These are phyloP conservation scores for Wickerhamomyces tratensis DNA, from an alignment of 805 yeast species.

Conservation along the genomic window DNA sequence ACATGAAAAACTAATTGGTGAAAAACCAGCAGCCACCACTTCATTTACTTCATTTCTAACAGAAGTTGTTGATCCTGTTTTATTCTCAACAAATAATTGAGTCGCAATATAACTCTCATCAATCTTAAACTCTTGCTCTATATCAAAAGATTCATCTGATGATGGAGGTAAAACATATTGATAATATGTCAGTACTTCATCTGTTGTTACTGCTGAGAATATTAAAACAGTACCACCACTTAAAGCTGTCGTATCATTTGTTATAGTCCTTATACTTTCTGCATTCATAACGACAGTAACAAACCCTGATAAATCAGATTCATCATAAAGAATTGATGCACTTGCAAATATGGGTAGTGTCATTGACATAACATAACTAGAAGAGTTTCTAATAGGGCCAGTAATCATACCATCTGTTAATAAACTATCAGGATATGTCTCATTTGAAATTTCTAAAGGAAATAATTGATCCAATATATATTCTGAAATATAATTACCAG, in stretches of 20 bases:
- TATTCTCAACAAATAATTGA: constrained; percentile 24
- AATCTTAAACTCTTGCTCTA: constrained; percentile 17
- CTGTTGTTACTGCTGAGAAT: constrained; percentile 18
- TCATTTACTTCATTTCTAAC: constrained; percentile 25
- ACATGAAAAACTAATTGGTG: constrained; percentile 31
- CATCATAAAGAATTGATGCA: constrained; percentile 53
- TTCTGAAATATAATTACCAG: constrained; percentile 23
- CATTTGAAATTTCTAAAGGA: constrained; percentile 37
- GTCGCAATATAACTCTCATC: constrained; percentile 22
- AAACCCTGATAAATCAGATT: constrained; percentile 60
- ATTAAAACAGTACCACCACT: constrained; percentile 25
- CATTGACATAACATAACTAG: constrained; percentile 53
- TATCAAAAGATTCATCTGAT: constrained; percentile 7
- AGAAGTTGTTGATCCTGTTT: constrained; percentile 31
- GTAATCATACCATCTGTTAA: constrained; percentile 39
- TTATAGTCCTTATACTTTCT: constrained; percentile 28
- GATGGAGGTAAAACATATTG: constrained; percentile 33
- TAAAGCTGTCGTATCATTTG: constrained; percentile 31
- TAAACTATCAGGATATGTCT: constrained; percentile 34
- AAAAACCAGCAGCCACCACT: constrained; percentile 47
- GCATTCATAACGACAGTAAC: constrained; percentile 49
- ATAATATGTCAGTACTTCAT: constrained; percentile 20
- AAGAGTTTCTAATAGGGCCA: constrained; percentile 52
- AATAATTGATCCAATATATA: constrained; percentile 28
- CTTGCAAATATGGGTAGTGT: constrained; percentile 71